A percentile compares a stretch with the other conserved stretches of the same genome.
phyloP scores from a whole-genome alignment of 352 stramenopile species.

The Globisporangium mamillatum region DNA sequence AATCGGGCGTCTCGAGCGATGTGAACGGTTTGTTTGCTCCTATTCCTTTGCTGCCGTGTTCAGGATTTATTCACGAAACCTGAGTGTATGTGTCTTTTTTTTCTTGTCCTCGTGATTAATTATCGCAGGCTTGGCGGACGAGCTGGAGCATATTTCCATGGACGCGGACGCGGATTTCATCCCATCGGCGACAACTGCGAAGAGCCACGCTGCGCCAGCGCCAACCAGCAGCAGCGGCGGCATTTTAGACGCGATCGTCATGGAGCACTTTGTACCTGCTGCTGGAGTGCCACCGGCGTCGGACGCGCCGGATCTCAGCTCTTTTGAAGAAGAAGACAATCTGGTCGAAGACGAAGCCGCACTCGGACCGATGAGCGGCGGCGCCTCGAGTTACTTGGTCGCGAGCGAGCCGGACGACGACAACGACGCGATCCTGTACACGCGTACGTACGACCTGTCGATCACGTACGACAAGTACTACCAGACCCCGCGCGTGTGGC shows the following conservation, averaged over 20 bases:
- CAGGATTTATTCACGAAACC: neutral
- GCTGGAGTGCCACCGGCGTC: conserved; percentile 7
- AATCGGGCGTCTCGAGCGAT: conserved; percentile 25
- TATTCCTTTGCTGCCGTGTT: neutral
- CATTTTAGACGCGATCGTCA: conserved; percentile 68
- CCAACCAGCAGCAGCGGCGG: conserved; percentile 15
- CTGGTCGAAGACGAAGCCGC: conserved; percentile 66
- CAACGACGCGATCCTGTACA: conserved; percentile 92
- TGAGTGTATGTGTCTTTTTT: neutral
- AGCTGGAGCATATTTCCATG: conserved; percentile 66
- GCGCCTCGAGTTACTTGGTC: conserved; percentile 66
- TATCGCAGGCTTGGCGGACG: conserved; percentile 36
- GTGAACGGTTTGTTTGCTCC: conserved; percentile 33
- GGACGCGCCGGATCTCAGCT: conserved; percentile 48
- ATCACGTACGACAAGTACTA: conserved; percentile 99
- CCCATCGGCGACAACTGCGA: neutral
- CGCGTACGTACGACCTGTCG: conserved; percentile 96
- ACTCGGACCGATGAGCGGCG: conserved; percentile 20
- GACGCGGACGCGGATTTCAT: conserved; percentile 20
- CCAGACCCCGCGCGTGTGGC: conserved; percentile 98
- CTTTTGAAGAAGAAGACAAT: conserved; percentile 79
- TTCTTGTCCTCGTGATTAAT: neutral
- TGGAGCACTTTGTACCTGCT: conserved; percentile 54
- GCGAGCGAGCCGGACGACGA: conserved; percentile 79
- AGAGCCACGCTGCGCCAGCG: neutral